Base-by-base conservation (phyloP, 177 flowering plant genomes). In the Vitis hybrid region DNA sequence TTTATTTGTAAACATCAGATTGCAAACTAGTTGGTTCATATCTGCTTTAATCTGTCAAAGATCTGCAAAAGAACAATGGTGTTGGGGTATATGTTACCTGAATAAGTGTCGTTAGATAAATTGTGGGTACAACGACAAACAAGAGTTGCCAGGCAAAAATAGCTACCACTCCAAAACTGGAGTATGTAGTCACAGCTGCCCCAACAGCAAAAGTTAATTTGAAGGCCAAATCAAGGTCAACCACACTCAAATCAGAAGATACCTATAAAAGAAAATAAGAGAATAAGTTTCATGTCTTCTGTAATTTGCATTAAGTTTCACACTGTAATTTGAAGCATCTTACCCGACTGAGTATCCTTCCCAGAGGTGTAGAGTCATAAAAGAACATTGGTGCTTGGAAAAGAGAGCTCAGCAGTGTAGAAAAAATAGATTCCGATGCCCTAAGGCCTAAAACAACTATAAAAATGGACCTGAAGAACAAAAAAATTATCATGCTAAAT, bases 261-360 rank as follows among this genome's bases (percentile, higher is more conserved):
- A 79, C 72, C 84, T 81, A 30, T 15, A 57, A 50, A 64, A 16
- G 6, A 13, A 56, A 62, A 58, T 7, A 19, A 68, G 40, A 55
- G 6, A 21, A n/a, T 10, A 63, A 40, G 18, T 19, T 10, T 1
- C 7, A 57, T 2, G 21, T 30, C 11, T 24, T 4, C 62, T 6
- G 15, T 11, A 35, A 35, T 52, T 15, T 13, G 21, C 14, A 56
- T 58, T 15, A n/a, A 15, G n/a, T 30, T 40, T 62, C 68, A 62
- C 9, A 56, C 14, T 19, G 30, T 18, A 58, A 1, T 24, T 49
- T 60, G 11, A 14, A 52, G 54, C 64, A 2, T 18, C 81, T 82
- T 84, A 91, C 97, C 80, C 93, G 80, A 71, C 81, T 75, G 3
- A 82, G 75, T 46, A 80, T 75, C 62, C 81, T 78, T 59, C 81